A percentile compares a stretch with the other conserved stretches of the same genome.
Conservation (phyloP, 257 asterid genomes). For the Thymus mandschuricus region DNA sequence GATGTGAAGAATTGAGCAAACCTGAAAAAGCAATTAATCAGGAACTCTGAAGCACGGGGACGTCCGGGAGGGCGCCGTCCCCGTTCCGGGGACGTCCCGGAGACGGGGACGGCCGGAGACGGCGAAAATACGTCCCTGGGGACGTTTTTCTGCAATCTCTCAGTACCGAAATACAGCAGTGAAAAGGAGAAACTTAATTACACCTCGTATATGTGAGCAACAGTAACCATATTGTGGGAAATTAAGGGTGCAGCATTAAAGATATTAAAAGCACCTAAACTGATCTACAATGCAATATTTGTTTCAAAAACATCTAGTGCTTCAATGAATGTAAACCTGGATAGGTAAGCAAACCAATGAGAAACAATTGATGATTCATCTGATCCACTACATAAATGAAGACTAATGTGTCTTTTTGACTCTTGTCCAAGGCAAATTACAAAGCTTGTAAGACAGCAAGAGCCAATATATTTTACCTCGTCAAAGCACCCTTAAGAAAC, state of each 20-base stretch:
- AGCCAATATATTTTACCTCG: conserved; percentile 54
- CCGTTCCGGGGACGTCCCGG: too few relatives aligned
- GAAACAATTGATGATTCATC: conserved; percentile 19
- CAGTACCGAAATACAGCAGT: conserved; percentile 8
- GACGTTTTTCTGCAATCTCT: too few relatives aligned
- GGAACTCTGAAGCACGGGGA: too few relatives aligned
- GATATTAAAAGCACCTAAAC: conserved; percentile 17
- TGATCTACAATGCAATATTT: not conserved
- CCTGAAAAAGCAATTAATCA: conserved; percentile 50
- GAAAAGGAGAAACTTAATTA: conserved; percentile 14
- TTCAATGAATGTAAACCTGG: conserved; percentile 10
- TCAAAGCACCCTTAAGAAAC: conserved; percentile 88
- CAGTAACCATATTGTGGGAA: not conserved
- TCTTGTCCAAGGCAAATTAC: conserved; percentile 2
- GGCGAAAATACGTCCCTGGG: too few relatives aligned
- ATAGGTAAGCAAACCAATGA: conserved; percentile 4
- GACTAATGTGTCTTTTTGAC: not conserved
- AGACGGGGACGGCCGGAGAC: too few relatives aligned
- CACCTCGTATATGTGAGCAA: conserved; percentile 19
- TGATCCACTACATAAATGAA: conserved; percentile 4
- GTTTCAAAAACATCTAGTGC: not conserved
- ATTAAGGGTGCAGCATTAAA: conserved; percentile 23
- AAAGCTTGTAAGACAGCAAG: conserved; percentile 9
- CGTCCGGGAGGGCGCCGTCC: too few relatives aligned
- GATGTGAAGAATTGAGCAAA: conserved; percentile 91